Evolutionary conservation across 1,284 basidiomycete species (phyloP).

Genomic region (Ganoderma boninense): DNA sequence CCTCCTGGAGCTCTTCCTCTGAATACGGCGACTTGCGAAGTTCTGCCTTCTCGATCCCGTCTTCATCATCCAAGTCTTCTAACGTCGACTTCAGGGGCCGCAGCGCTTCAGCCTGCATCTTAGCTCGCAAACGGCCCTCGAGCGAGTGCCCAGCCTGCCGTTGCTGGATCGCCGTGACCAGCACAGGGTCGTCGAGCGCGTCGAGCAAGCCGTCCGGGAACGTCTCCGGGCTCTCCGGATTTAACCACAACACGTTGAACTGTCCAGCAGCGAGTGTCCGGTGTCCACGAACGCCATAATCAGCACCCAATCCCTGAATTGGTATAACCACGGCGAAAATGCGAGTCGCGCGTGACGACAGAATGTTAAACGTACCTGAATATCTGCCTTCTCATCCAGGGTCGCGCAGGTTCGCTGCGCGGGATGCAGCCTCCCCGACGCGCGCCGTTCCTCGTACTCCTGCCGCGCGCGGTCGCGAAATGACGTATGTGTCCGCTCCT

Average conservation of each 20-base stretch:
- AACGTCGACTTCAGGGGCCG: constrained; percentile 51
- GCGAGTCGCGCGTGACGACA: background rate
- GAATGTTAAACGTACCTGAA: constrained; percentile 54
- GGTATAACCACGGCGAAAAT: background rate
- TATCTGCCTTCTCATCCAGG: constrained; percentile 75
- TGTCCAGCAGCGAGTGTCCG: constrained; percentile 9
- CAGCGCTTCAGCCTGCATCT: constrained; percentile 77
- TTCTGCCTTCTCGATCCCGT: constrained; percentile 36
- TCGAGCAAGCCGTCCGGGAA: constrained; percentile 74
- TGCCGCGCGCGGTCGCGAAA: constrained; percentile 73
- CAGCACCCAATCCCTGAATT: background rate
- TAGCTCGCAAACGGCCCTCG: constrained; percentile 62
- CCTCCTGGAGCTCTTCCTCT: constrained; percentile 69
- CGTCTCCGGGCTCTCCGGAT: constrained; percentile 67
- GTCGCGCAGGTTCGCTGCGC: constrained; percentile 76
- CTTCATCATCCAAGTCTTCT: constrained; percentile 46
- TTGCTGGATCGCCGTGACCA: constrained; percentile 37
- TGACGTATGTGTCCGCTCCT: constrained; percentile 60
- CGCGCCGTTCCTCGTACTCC: constrained; percentile 78
- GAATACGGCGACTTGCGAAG: constrained; percentile 48
- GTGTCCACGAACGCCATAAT: background rate
- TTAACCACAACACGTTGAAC: constrained; percentile 84
- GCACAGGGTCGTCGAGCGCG: constrained; percentile 51
- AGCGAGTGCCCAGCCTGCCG: constrained; percentile 41
- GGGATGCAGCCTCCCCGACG: constrained; percentile 69